These are phyloP conservation scores for Neostapfia colusana DNA, from an alignment of 176 grass and related monocot species.

Conservation along the genomic window DNA sequence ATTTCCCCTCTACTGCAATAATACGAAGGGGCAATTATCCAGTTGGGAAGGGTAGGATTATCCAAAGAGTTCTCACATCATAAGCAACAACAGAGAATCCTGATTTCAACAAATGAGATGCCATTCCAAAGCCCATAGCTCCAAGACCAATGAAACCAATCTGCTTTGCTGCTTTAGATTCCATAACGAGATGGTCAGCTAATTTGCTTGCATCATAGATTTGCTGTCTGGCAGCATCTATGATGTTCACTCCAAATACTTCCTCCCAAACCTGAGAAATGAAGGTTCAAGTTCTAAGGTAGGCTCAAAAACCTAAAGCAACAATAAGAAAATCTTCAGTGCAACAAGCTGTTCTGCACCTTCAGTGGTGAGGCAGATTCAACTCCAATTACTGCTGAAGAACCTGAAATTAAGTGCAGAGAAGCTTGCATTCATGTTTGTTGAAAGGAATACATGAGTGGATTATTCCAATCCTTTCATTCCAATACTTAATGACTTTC, in stretches of 20 bases:
- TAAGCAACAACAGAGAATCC: slow-evolving; percentile 79
- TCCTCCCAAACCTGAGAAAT: slow-evolving; percentile 79
- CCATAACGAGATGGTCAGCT: slow-evolving; percentile 57
- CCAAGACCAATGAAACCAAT: slow-evolving; percentile 97
- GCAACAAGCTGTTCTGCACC: slow-evolving; percentile 49
- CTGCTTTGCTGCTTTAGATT: slow-evolving; percentile 63
- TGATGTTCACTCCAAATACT: slow-evolving; percentile 76
- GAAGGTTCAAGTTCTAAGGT: slow-evolving; percentile 32
- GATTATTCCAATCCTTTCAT: neutral
- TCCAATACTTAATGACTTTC: slow-evolving; percentile 15
- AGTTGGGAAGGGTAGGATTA: slow-evolving; percentile 21
- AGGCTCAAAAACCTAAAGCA: slow-evolving; percentile 26
- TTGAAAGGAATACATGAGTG: neutral
- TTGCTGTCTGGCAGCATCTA: slow-evolving; percentile 67
- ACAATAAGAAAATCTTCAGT: neutral
- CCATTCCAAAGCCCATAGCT: slow-evolving; percentile 99
- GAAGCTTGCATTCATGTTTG: slow-evolving; percentile 26
- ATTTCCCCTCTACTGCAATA: neutral
- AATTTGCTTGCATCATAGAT: slow-evolving; percentile 73
- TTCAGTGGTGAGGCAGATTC: slow-evolving; percentile 63
- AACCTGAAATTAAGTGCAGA: slow-evolving; percentile 56
- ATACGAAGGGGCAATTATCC: neutral
- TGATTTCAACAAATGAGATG: slow-evolving; percentile 88
- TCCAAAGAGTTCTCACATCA: slow-evolving; percentile 65
- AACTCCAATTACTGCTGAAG: slow-evolving; percentile 48